A percentile compares a stretch with the other conserved stretches of the same genome.
Evolutionary conservation across 2,329 filamentous ascomycete species (phyloP).

Genomic region (Rhinocladiella mackenziei): DNA sequence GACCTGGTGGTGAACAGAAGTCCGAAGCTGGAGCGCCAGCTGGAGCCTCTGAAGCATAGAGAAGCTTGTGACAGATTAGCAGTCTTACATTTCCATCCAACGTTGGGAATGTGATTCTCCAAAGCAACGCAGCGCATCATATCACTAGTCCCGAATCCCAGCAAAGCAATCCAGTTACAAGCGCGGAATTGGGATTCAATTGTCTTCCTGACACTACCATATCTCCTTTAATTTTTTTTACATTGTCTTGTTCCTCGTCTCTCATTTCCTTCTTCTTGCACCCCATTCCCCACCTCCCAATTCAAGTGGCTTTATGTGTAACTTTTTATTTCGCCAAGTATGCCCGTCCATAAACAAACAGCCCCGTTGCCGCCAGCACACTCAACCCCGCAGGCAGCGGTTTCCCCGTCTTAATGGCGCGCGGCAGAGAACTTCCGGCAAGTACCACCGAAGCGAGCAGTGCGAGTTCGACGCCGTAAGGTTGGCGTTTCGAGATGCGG

Average conservation of each 20-base stretch:
- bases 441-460: constrained; percentile 82
- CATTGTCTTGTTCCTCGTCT: too few relatives aligned
- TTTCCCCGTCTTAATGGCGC: constrained; percentile 76
- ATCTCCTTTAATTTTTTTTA: too few relatives aligned
- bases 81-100: too few relatives aligned
- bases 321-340: constrained; percentile 41
- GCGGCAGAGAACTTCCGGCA: constrained; percentile 76
- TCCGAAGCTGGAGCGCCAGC: not conserved
- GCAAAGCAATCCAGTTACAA: too few relatives aligned
- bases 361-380: constrained; percentile 70
- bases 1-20: not conserved
- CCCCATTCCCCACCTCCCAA: not conserved
- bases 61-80: not conserved
- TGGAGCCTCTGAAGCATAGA: constrained; percentile 1
- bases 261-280: constrained; percentile 1
- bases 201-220: too few relatives aligned
- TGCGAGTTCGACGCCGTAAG: constrained; percentile 85
- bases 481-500: constrained; percentile 68
- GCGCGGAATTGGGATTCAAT: too few relatives aligned
- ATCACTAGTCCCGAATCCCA: too few relatives aligned
- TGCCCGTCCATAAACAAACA: constrained; percentile 74
- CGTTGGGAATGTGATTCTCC: too few relatives aligned
- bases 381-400: constrained; percentile 78
- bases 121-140: too few relatives aligned
- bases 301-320: too few relatives aligned